Evolutionary conservation across 805 yeast genomes (phyloP), one percentile per base, ranked within the genome.

Genomic region (Yarrowia deformans): DNA sequence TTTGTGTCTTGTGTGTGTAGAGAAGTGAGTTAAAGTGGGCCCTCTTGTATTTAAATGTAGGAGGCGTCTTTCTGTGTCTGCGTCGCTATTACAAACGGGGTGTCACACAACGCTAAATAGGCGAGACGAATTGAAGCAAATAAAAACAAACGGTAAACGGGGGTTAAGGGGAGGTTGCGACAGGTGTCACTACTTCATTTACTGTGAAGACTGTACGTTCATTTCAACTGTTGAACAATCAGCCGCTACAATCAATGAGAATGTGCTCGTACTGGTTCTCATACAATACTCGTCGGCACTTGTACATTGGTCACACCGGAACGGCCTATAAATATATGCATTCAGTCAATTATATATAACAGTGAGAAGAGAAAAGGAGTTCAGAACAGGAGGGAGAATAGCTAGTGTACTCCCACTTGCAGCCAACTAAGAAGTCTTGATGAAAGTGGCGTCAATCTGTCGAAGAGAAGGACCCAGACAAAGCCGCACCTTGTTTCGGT

Each of bases 371-470:
- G 55, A 50, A 32, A 2, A 4, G 29, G 29, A 2, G 29, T 2
- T 23, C 29, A 23, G 29, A 23, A 23, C 29, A 23, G 29, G 29
- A 23, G 29, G 29, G 29, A 23, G 29, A 23, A 23, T 23, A 4
- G 4, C 29, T 23, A 4, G 29, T 23, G 29, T 23, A 23, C 29
- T 23, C 29, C 29, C 29, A 23, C 29, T 23, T 40, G 45, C 3
- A 16, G 45, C 45, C 45, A 8, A 40, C 16, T 13, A 14, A 45
- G 19, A 66, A 6, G 67, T 66, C 67, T 70, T 67, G 12, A 77
- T 69, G 74, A 88, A 93, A 32, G 97, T 89, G 12, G 99, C 98
- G 80, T 95, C 99, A 69, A 95, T 91, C 80, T 95, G 96, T 54
- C 84, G 79, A 56, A 95, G 79, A 10, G 88, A 84, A 0, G 89